phyloP scores from a whole-genome alignment of 495 filamentous ascomycete species.

The Neurospora sp. region DNA sequence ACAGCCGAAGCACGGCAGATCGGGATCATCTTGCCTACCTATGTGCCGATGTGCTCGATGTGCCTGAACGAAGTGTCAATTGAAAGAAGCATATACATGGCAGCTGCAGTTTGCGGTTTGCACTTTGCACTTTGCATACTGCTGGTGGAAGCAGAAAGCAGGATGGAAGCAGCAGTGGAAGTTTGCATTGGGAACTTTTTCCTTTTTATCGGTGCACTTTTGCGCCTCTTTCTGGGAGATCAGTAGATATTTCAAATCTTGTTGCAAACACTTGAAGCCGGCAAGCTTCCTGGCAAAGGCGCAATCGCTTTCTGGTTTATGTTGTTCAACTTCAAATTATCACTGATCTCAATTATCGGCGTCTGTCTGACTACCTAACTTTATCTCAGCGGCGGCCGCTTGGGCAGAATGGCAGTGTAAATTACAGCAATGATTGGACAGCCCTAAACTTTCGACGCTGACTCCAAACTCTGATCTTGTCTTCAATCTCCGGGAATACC shows the following conservation, averaged over 20 bases:
- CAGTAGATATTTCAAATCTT: no score
- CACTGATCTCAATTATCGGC: no score
- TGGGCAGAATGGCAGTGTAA: no score
- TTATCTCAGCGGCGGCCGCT: neutral
- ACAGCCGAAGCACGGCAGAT: no score
- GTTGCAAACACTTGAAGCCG: neutral
- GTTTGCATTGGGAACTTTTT: neutral
- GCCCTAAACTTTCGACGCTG: neutral
- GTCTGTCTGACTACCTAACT: no score
- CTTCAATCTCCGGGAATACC: neutral
- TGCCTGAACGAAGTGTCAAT: neutral
- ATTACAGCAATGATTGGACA: neutral
- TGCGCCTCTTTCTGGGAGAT: neutral
- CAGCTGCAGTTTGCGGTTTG: neutral
- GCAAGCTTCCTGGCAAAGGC: neutral
- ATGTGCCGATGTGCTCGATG: no score
- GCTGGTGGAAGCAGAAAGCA: neutral
- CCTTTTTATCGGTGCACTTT: neutral
- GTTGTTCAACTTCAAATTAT: no score
- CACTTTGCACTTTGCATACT: neutral
- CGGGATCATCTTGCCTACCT: no score
- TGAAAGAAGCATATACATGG: neutral
- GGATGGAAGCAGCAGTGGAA: no score
- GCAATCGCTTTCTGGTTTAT: neutral
- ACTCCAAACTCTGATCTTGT: neutral